Evolutionary conservation across 2,329 filamentous ascomycete species (phyloP), one percentile per base, ranked within the genome.

Genomic region (Diaporthe aspalathi): DNA sequence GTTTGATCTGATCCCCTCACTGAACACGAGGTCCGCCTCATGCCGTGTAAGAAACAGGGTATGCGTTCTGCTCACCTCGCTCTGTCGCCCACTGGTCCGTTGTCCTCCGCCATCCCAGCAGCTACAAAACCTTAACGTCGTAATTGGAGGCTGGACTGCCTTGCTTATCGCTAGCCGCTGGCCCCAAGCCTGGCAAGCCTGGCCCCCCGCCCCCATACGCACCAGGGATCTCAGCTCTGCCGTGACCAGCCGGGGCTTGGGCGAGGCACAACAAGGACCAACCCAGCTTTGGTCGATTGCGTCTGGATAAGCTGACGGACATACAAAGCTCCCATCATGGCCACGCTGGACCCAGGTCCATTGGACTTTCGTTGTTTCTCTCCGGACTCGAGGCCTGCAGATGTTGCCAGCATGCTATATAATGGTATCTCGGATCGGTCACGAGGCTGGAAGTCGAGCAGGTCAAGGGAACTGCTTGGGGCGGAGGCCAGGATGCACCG

Each of bases 401-500:
- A 67, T 67, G 71, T 66, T 29, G 67, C 56, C 67, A 60, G 67
- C 43, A 73, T 73, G 71, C 74, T 81, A 40, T 80, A 80, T 73
- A 80, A 78, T 72, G 80, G 80, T 27, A 74, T 79, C 22, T 81
- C 80, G 14, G 79, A 78, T 43, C 77, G 79, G 47, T 75, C 77
- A 24, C 77, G 77, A 52, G 79, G 77, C 24, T 82, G 81, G 80
- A 82, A 81, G 75, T 78, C 79, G 14, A 80, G 76, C 71, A 79
- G 74, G 56, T 73, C 79, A 22, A 77, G 79, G 43, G 80, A 79
- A 14, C 74, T 76, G 56, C 75, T 79, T 45, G 80, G 80, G 16
- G 27, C 20, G 22, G 63, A 63, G 54, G 76, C 73, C 20, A 74
- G 72, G n/a, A 72, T 73, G 11, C 68, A 76, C 3, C 72, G 70